Base-by-base conservation (phyloP, 1,284 basidiomycete genomes). In the Coniferiporia sulphurascens region DNA sequence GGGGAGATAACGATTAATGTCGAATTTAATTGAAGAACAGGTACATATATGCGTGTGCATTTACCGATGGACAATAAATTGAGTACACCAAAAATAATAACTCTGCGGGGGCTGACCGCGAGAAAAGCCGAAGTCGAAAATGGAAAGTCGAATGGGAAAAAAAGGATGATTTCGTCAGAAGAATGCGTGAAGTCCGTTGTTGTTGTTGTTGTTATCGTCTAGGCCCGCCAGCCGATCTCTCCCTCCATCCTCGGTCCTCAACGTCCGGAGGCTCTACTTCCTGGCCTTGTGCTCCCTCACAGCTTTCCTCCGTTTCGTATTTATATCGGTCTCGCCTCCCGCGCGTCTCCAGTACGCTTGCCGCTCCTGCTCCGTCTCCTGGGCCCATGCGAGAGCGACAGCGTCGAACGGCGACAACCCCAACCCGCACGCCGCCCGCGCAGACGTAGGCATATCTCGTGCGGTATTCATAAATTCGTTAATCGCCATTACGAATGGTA, bases 331-430 rank as follows among this genome's bases (percentile, higher is more conserved):
- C 32, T 44, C 45, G 38, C 35, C 43, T 13, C 43, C 35, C 41
- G 50, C 9, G 17, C 59, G 54, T 57, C 48, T 48, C 59, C 49
- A 57, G 50, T 61, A 61, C 36, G 51, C 59, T 22, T 56, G 55
- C 35, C 52, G 52, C 22, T 56, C 55, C 32, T 61, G 59, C 21
- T 61, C 59, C 6, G 59, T 48, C 55, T 49, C 41, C 44, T 57
- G 48, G 45, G 52, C 51, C 59, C 59, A 61, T 7, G 59, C 35
- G 15, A 44, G 55, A 7, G 59, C 59, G 32, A 61, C 59, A 22
- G 59, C 59, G 10, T 61, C 55, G 51, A 61, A 61, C 12, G 59
- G 59, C 34, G 55, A 57, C 8, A 49, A 13, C 21, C 52, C 36
- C 5, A 27, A 5, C 27, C 27, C 27, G 5, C 27, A 27, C 27